Evolutionary conservation across 176 grass and related monocot genomes (phyloP).

Genomic region (Calamus simplicifolius): DNA sequence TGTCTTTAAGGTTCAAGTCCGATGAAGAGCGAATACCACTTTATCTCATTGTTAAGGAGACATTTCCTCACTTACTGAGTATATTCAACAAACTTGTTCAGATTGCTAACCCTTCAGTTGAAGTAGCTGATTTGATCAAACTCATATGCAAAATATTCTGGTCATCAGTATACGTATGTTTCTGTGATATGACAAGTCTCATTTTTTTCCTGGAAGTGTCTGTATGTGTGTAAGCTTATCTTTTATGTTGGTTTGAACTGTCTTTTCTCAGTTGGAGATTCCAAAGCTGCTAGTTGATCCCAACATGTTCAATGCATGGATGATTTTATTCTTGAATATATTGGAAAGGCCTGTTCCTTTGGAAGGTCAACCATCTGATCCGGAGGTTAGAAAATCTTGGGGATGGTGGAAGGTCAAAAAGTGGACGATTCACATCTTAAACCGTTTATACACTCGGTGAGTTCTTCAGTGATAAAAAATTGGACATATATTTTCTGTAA

Average conservation of each 20-base stretch:
- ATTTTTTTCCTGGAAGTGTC: no score
- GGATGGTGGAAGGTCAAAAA: conserved; percentile 19
- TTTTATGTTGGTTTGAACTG: not conserved
- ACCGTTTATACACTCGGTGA: conserved; percentile 15
- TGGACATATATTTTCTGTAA: not conserved
- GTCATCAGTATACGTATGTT: conserved; percentile 94
- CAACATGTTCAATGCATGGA: conserved; percentile 80
- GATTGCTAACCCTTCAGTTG: conserved; percentile 71
- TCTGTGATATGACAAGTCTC: no score
- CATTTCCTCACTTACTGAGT: conserved; percentile 60
- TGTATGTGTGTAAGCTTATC: no score
- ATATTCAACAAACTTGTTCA: conserved; percentile 80
- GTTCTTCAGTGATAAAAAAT: not conserved
- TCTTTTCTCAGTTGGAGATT: conserved; percentile 66
- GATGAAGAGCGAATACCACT: conserved; percentile 86
- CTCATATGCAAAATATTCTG: conserved; percentile 99
- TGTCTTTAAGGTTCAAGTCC: conserved; percentile 80
- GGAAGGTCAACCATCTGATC: conserved; percentile 9
- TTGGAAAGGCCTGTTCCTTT: conserved; percentile 16
- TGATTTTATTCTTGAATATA: conserved; percentile 26
- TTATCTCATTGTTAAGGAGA: conserved; percentile 74
- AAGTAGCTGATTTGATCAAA: conserved; percentile 89
- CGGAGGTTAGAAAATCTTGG: conserved; percentile 1
- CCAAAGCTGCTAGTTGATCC: conserved; percentile 67
- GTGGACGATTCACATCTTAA: conserved; percentile 20